Conservation (phyloP, 1,139 yeast species). For the Suhomyces guaymorum region DNA sequence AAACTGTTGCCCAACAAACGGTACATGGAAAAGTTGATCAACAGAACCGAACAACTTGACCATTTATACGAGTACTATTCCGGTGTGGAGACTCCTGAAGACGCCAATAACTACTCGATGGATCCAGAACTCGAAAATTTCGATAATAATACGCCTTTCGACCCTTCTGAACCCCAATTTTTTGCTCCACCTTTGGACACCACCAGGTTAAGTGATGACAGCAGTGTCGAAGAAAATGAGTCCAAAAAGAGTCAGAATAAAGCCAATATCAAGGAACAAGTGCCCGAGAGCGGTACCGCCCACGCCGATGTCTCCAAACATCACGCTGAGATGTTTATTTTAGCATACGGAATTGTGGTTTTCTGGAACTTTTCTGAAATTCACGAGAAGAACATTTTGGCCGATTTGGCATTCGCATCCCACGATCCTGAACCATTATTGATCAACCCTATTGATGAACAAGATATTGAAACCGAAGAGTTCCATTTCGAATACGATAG, state of each 20-base stretch:
- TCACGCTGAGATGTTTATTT: constrained; percentile 84
- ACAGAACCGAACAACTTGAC: constrained; percentile 79
- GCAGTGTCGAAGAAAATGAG: constrained; percentile 8
- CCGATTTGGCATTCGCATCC: constrained; percentile 83
- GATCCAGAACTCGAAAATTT: constrained; percentile 47
- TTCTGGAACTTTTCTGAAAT: constrained; percentile 95
- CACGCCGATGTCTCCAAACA: constrained; percentile 62
- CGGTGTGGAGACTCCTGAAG: constrained; percentile 72
- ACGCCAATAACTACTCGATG: constrained; percentile 57
- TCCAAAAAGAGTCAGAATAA: not conserved
- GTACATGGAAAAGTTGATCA: constrained; percentile 74
- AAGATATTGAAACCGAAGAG: constrained; percentile 92
- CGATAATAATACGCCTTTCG: constrained; percentile 41
- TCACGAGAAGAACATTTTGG: constrained; percentile 90
- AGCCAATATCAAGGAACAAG: constrained; percentile 7
- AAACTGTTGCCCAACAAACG: constrained; percentile 61
- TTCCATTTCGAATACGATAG: constrained; percentile 89
- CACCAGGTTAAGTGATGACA: constrained; percentile 20
- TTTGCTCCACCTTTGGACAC: constrained; percentile 45
- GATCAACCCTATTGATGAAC: constrained; percentile 78
- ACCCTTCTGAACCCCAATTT: constrained; percentile 52
- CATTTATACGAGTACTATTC: constrained; percentile 90
- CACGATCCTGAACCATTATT: constrained; percentile 50
- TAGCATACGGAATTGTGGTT: constrained; percentile 91
- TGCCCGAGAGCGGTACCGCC: constrained; percentile 3